Evolutionary conservation across 2,329 filamentous ascomycete species (phyloP), one percentile per base, ranked within the genome.

Genomic region (Phoma sp.): DNA sequence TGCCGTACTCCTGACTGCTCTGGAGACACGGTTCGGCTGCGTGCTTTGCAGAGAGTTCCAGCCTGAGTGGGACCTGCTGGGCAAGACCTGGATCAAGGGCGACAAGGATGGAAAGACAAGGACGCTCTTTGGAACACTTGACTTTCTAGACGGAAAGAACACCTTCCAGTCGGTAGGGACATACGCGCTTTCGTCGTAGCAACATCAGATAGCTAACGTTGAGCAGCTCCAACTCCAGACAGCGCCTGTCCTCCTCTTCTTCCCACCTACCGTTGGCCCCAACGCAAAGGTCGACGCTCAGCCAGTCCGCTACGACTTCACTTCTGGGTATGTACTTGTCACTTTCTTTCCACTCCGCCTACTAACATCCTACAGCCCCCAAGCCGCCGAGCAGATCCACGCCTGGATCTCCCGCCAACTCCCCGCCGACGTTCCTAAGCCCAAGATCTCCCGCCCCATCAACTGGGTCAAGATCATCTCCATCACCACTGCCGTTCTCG

Each of bases 211-310:
- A 33, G 54, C 63, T 72, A 48, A 72, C 54, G n/a, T n/a, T 15
- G n/a, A 10, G 24, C 65, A 98, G 94, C 85, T 98, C 65, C 88
- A 90, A 77, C 87, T 99, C 37, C 91, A 96, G 87, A 97, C 94
- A 41, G 95, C 95, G 6, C 95, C 95, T 1, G 89, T 98, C 35
- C 83, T 99, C 38, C 80, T 97, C 39, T 81, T 96, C 63, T 98
- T 95, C 81, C 91, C 86, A 59, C 92, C 95, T 22, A 97, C 93
- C 5, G 78, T 83, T 51, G 95, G 95, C 17, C 89, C 91, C 24
- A 85, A 92, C 74, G 92, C 94, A 46, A 88, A 85, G 63, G 70
- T 85, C 40, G 85, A 89, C 51, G 77, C 81, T 46, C 85, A 89
- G 15, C 91, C 93, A 29, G 64, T 89, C 38, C 87, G 92, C 78